A percentile compares a stretch with the other conserved stretches of the same genome.
These are phyloP conservation scores for Diospyros kaki DNA, from an alignment of 148 eudicot species.

Conservation along the genomic window DNA sequence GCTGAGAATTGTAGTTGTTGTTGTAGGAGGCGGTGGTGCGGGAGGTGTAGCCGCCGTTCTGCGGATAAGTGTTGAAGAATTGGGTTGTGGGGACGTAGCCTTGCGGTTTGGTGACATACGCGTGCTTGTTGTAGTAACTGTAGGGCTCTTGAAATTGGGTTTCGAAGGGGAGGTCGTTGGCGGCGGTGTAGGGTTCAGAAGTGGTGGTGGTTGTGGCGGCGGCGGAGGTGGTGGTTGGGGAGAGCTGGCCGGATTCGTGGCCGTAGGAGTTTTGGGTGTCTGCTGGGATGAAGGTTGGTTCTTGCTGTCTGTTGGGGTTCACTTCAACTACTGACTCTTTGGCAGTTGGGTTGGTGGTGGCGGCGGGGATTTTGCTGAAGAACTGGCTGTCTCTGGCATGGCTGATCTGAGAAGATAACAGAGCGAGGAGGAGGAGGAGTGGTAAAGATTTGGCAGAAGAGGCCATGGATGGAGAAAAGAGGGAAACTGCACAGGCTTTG, in stretches of 20 bases:
- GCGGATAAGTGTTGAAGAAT: too few species aligned
- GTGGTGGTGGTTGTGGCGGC: neutral
- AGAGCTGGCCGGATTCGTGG: constrained; percentile 51
- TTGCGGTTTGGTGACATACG: neutral
- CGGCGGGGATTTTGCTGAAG: constrained; percentile 13
- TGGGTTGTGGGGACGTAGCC: neutral
- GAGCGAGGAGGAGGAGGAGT: neutral
- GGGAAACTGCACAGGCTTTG: neutral
- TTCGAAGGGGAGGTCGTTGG: constrained; percentile 4
- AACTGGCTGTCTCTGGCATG: constrained; percentile 8
- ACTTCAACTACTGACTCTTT: constrained; percentile 1
- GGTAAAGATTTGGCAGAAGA: constrained; percentile 1
- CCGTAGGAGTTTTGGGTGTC: constrained; percentile 52
- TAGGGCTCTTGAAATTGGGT: neutral
- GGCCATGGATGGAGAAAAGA: constrained; percentile 2
- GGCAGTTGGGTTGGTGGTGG: constrained; percentile 19
- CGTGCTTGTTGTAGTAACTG: neutral
- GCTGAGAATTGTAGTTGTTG: constrained; percentile 26
- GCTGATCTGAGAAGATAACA: neutral
- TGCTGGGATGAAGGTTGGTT: constrained; percentile 51
- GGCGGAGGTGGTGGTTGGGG: constrained; percentile 47
- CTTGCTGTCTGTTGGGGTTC: constrained; percentile 26
- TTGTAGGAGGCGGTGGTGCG: neutral
- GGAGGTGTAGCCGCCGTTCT: neutral
- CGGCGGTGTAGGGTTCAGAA: constrained; percentile 10